Evolutionary conservation across 495 filamentous ascomycete genomes (phyloP).

Genomic region (Parachaetomium inaequale): DNA sequence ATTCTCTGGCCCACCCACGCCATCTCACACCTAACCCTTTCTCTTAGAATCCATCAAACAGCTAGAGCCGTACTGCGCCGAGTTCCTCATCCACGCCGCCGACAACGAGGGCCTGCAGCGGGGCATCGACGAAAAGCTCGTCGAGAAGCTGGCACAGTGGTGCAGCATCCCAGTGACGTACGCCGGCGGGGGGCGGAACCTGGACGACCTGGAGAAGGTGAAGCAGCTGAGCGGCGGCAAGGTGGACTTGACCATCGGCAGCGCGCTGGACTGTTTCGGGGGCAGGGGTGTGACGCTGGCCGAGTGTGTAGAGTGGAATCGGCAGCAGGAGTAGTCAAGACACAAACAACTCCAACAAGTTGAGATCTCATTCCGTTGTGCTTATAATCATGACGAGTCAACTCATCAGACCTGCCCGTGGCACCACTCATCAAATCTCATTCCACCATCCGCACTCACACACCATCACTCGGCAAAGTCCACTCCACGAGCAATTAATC

Average conservation of each 20-base stretch:
- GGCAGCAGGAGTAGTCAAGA: constrained; percentile 33
- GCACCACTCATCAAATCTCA: too few relatives aligned
- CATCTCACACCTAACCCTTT: background rate
- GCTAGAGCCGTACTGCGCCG: constrained; percentile 85
- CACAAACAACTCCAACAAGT: too few relatives aligned
- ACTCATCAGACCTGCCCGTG: too few relatives aligned
- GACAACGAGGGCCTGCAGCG: constrained; percentile 90
- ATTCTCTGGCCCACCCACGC: background rate
- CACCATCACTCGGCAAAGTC: too few relatives aligned
- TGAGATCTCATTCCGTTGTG: too few relatives aligned
- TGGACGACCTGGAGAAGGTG: constrained; percentile 77
- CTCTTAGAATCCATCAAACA: constrained; percentile 66
- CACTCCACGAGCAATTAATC: too few relatives aligned
- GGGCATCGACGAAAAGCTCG: constrained; percentile 84
- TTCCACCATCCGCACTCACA: too few relatives aligned
- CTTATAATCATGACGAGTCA: too few relatives aligned
- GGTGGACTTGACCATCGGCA: constrained; percentile 93
- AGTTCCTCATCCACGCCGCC: constrained; percentile 98
- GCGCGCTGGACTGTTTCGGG: constrained; percentile 93
- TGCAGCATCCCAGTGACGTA: constrained; percentile 91
- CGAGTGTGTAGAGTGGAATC: constrained; percentile 88
- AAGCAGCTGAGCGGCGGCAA: constrained; percentile 70
- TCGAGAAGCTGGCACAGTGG: constrained; percentile 73
- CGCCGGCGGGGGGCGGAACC: constrained; percentile 80
- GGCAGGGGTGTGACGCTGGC: constrained; percentile 79